Base-by-base conservation (phyloP, 78 protist species). In the Speleostelium caveatum region DNA sequence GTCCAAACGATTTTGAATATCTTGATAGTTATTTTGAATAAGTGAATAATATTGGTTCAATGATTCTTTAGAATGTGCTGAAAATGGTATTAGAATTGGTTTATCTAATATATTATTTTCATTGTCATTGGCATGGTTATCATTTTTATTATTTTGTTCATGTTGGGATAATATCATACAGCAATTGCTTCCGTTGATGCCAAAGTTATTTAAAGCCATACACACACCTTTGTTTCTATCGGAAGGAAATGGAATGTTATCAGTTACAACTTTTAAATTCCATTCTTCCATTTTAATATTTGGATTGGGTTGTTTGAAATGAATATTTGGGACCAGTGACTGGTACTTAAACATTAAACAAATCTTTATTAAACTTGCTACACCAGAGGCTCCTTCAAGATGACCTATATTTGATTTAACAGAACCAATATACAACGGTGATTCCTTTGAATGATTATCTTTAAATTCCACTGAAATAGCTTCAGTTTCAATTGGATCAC, bases 341-440 rank as follows among this genome's bases (percentile, higher is more conserved):
- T 65, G 71, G 16, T 67, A 0, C 55, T 85, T 65, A 3, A 85
- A 14, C 78, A 69, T 73, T 14, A 93, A 49, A 51, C 85, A 55
- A 22, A n/a, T 24, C 39, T 93, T 93, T 21, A 73, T 56, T 19
- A 93, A 7, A 7, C 92, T 28, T 3, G 86, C 78, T 12, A 73
- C 39, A 60, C 93, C 97, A 26, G 94, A 76, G 10, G 95, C 95
- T 24, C 68, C 7, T 74, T 95, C 97, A n/a, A 75, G 17, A 68
- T 96, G 97, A 36, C 97, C 97, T 28, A 86, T 60, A 66, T 85
- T 80, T 10, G 93, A 51, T 58, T 96, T 96, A n/a, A 85, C 74
- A 2, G 66, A 8, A 61, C 96, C 95, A 10, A 96, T 45, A 5
- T 30, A 26, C 28, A 73, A 45, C 36, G 89, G 85, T 21, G 8